These are phyloP conservation scores for Naganishia sp. DNA, from an alignment of 1,284 basidiomycete species.

Conservation along the genomic window DNA sequence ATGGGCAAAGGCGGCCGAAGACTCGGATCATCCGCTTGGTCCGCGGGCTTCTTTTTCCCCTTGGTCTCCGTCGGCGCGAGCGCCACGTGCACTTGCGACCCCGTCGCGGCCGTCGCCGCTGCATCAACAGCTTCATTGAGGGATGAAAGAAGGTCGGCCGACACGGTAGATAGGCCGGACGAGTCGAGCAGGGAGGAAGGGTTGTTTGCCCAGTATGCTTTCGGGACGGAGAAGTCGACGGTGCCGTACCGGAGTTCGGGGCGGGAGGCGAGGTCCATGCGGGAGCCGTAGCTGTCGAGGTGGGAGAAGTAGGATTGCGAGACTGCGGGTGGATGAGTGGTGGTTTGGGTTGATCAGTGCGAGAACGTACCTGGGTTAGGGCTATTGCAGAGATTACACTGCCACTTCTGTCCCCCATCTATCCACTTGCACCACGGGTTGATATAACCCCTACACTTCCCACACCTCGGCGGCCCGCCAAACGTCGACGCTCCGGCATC, in stretches of 20 bases:
- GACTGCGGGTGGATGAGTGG: conserved; percentile 57
- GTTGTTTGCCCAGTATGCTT: conserved; percentile 83
- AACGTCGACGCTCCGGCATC: conserved; percentile 58
- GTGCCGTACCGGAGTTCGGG: conserved; percentile 90
- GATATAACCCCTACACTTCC: conserved; percentile 83
- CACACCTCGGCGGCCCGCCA: conserved; percentile 81
- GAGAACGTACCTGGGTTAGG: conserved; percentile 71
- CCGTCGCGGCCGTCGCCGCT: conserved; percentile 47
- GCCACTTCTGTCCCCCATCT: conserved; percentile 82
- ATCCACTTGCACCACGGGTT: conserved; percentile 92
- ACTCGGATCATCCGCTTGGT: conserved; percentile 34
- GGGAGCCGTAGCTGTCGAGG: conserved; percentile 74
- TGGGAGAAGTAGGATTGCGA: conserved; percentile 80
- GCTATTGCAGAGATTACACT: conserved; percentile 85
- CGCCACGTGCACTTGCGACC: conserved; percentile 37
- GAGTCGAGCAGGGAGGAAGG: conserved; percentile 57
- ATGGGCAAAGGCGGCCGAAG: conserved; percentile 67
- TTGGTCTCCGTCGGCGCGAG: conserved; percentile 1
- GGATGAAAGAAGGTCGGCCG: conserved; percentile 48
- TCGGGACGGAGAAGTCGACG: conserved; percentile 83
- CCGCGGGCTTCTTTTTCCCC: conserved; percentile 39
- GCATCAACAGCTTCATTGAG: conserved; percentile 47
- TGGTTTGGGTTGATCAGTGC: not conserved
- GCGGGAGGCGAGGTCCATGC: conserved; percentile 78
- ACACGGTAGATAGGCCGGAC: conserved; percentile 53